phyloP scores from a whole-genome alignment of 208 protist genomes.

The Acanthamoeba rhysodes region DNA sequence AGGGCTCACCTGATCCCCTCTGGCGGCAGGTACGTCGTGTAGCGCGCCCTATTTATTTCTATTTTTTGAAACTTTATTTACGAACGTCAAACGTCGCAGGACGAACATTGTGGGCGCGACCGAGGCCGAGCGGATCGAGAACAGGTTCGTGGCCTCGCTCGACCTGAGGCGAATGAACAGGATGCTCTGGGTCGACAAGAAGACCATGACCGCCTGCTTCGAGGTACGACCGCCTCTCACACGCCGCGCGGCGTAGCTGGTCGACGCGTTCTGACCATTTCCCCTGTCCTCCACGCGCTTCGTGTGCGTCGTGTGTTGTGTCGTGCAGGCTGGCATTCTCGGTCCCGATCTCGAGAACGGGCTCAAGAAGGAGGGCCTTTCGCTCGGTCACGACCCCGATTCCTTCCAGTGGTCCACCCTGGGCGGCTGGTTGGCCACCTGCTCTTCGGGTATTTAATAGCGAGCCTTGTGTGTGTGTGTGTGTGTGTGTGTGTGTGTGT shows the following conservation, averaged over 20 bases:
- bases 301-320: background rate
- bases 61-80: background rate
- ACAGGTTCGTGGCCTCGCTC: constrained; percentile 74
- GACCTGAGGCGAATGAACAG: constrained; percentile 83
- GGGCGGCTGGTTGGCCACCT: constrained; percentile 83
- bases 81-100: background rate
- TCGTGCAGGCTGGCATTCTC: background rate
- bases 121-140: constrained; percentile 62
- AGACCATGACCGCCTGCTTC: constrained; percentile 83
- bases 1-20: constrained; percentile 81
- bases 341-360: constrained; percentile 57
- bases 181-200: constrained; percentile 80
- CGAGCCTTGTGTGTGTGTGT: background rate
- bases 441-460: constrained; percentile 71
- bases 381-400: constrained; percentile 83
- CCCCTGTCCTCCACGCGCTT: background rate
- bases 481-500: background rate
- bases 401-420: constrained; percentile 84
- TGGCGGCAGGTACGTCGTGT: constrained; percentile 75
- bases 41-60: constrained; percentile 34
- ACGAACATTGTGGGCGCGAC: constrained; percentile 61
- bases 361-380: constrained; percentile 60
- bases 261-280: background rate
- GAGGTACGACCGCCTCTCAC: constrained; percentile 18
- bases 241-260: no score